phyloP scores from a whole-genome alignment of 2,329 filamentous ascomycete genomes.

The Aspergillus ochraceus region DNA sequence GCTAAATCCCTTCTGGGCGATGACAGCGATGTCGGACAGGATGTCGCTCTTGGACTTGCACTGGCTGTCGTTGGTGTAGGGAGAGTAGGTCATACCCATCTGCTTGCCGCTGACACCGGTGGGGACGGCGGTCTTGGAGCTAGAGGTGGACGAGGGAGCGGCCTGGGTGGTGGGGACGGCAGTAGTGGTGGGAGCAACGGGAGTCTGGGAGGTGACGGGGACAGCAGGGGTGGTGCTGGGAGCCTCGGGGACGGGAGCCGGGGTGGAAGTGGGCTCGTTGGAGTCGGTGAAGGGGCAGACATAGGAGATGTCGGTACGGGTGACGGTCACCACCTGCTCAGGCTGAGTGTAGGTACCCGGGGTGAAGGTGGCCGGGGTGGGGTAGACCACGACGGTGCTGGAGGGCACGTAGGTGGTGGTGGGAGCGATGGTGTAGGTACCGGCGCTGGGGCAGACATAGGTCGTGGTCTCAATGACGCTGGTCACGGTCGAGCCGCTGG shows the following conservation, averaged over 20 bases:
- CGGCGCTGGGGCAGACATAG: conserved; percentile 70
- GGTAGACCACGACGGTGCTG: conserved; percentile 60
- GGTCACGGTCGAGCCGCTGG: conserved; percentile 59
- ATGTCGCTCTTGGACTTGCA: conserved; percentile 68
- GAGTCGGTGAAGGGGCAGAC: conserved; percentile 67
- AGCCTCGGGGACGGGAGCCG: conserved; percentile 24
- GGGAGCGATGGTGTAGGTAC: conserved; percentile 74
- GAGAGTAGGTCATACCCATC: conserved; percentile 79
- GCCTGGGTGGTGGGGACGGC: conserved; percentile 16
- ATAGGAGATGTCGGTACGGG: conserved; percentile 66
- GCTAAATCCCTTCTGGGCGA: conserved; percentile 67
- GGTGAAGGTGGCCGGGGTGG: conserved; percentile 62
- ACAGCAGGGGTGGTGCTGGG: conserved; percentile 22
- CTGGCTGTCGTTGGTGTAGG: conserved; percentile 58
- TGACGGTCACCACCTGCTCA: conserved; percentile 66
- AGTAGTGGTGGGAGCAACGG: conserved; percentile 21
- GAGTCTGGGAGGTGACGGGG: conserved; percentile 22
- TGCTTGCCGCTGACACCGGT: conserved; percentile 43
- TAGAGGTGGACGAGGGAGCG: conserved; percentile 27
- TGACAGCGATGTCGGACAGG: conserved; percentile 58
- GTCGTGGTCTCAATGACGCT: conserved; percentile 69
- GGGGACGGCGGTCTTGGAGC: conserved; percentile 18
- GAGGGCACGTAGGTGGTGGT: conserved; percentile 60
- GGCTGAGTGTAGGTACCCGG: conserved; percentile 74
- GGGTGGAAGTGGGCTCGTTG: conserved; percentile 29